Conservation (phyloP, 202 grass and related monocot genomes). For the Carex arenaria region DNA sequence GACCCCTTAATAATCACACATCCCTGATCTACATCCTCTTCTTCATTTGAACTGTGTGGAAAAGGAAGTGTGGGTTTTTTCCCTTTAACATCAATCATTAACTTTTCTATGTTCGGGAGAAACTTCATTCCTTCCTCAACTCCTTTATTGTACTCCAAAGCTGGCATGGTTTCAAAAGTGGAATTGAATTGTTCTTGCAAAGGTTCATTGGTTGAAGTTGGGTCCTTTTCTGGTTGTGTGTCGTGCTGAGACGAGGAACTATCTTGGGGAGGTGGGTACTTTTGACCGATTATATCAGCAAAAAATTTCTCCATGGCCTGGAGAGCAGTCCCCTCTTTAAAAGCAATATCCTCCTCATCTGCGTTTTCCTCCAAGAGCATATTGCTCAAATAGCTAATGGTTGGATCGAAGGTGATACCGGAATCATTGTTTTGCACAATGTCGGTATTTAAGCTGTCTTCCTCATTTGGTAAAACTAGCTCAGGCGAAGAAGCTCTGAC, state of each 20-base stretch:
- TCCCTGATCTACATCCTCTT: too few species aligned
- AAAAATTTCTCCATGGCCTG: constrained; percentile 23
- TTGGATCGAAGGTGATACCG: not conserved
- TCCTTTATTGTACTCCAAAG: constrained; percentile 2
- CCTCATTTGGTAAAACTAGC: not conserved
- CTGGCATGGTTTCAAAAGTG: not conserved
- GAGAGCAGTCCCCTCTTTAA: constrained; percentile 12
- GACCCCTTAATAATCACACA: not conserved
- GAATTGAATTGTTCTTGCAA: not conserved
- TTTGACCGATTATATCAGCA: constrained; percentile 27
- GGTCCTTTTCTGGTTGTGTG: not conserved
- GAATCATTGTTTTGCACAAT: not conserved
- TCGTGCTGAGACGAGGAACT: not conserved
- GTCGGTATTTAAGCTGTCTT: not conserved
- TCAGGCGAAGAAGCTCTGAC: not conserved
- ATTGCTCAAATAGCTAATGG: constrained; percentile 27
- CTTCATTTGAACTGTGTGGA: not conserved
- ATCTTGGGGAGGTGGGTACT: constrained; percentile 1
- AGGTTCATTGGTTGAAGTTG: not conserved
- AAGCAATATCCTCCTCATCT: constrained; percentile 12
- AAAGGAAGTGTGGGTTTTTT: not conserved
- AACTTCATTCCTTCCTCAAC: constrained; percentile 17
- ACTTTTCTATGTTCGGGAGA: constrained; percentile 8
- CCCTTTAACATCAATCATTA: constrained; percentile 6
- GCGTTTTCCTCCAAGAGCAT: constrained; percentile 36